Base-by-base conservation (phyloP, 2,329 filamentous ascomycete genomes). In the Zalaria obscura region DNA sequence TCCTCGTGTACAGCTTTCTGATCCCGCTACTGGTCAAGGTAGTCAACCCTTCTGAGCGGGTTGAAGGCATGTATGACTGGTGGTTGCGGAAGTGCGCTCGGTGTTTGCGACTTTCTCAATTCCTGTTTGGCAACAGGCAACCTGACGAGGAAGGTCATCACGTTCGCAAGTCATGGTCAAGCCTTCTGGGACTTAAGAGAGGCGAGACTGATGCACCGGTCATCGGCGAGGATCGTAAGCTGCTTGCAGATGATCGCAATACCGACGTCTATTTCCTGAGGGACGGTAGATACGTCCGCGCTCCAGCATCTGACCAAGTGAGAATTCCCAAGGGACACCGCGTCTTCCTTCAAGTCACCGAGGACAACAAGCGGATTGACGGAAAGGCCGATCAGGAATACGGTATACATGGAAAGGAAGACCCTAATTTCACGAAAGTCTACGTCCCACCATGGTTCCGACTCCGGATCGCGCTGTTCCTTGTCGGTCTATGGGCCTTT, bases 1-100 rank as follows among this genome's bases (percentile, higher is more conserved):
- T 98, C 2, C 68, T 98, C 10, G 91, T 96, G 58, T 98, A 95
- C 70, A 96, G 96, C 61, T 93, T 95, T 58, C 67, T 95, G 37
- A 91, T 95, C 69, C 91, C 91, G 0, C 65, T 94, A 38, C 79
- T 88, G 8, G 76, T 96, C 50, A 81, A 76, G 51, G 79, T 86
- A 51, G 80, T 94, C 61, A 84, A 83, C 56, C 88, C 89, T 2
- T 86, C 84, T 40, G 83, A 93, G 55, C 81, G 77, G 1, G 67
- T 98, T 3, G 83, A 93, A 51, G 68, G 73, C 41, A 80, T 95
- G 69, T 98, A 94, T 58, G 80, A 78, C 5, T 96, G 89, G 89
- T 98, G 91, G 86, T 94, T 98, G 65, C 80, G 82, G 50, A 78
- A 75, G 52, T 94, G 88, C 56, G 91, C 88, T 8, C 73, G 84